Base-by-base conservation (phyloP, 169 alveolate species). In the Plasmodium knowlesi region DNA sequence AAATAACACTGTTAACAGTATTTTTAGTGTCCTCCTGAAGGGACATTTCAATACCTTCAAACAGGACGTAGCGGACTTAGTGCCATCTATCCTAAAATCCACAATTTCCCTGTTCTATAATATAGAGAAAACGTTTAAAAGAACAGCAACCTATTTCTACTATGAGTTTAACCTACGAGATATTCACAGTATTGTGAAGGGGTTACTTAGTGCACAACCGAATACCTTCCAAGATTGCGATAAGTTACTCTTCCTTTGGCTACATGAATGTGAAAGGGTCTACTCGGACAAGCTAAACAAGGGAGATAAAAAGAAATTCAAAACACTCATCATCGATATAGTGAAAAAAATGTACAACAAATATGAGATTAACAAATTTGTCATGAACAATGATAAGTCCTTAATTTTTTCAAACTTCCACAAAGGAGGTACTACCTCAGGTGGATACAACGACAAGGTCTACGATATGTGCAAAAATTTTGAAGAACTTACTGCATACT, bases 141-240 rank as follows among this genome's bases (percentile, higher is more conserved):
- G 98, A 97, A 98, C 99, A 43, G 99, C 99, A 85, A 98, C 96
- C 54, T 98, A 98, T 96, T 98, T 98, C 98, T 99, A 98, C 96
- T 98, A 98, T 96, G 99, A 98, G 93, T 98, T 97, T 97, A 98
- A 98, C 95, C 96, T 98, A 43, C 96, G 99, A 92, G 99, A 98
- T 97, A 96, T 98, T 76, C 97, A 99, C 6, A 98, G 98, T 92
- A 98, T 98, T 67, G 98, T 98, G 96, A 97, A 98, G 92, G 99
- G 99, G 67, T 94, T 98, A 30, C 97, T 98, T 22, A 97, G 98
- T 67, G 98, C 99, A 3, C 97, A 98, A 50, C 98, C 98, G 5
- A 97, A 94, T 25, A 84, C 92, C 81, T 95, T 91, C 94, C 96
- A 97, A 92, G 99, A 98, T 34, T 98, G 98, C 28, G 99, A 98